Percentiles rank a stretch among this genome's conserved stretches.
phyloP scores from a whole-genome alignment of 2,329 filamentous ascomycete species.

The Lecanicillium sp. region DNA sequence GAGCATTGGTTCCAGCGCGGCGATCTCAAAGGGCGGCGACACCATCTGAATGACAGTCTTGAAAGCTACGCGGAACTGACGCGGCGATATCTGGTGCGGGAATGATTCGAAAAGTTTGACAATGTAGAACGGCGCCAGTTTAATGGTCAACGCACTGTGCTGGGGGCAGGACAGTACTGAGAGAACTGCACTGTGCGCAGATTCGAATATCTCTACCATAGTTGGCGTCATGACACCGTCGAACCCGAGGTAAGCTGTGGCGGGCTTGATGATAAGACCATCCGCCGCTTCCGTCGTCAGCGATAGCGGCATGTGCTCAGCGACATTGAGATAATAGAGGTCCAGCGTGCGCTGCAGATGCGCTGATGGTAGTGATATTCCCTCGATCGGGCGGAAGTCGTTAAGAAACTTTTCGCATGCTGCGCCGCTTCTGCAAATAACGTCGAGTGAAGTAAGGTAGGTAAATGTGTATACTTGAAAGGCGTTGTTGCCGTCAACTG shows the following conservation, averaged over 20 bases:
- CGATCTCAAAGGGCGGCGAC: conserved; percentile 70
- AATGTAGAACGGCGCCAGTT: conserved; percentile 76
- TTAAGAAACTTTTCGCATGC: conserved; percentile 62
- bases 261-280: conserved; percentile 65
- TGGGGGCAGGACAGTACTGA: conserved; percentile 75
- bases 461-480: conserved; percentile 85
- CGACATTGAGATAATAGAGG: conserved; percentile 80
- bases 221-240: conserved; percentile 37
- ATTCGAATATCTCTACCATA: conserved; percentile 66
- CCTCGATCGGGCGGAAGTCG: conserved; percentile 44
- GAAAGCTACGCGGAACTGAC: conserved; percentile 86
- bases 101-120: conserved; percentile 76
- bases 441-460: conserved; percentile 75
- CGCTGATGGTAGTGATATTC: conserved; percentile 24
- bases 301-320: conserved; percentile 73
- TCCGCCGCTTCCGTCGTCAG: conserved; percentile 64
- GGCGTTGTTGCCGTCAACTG: conserved; percentile 61
- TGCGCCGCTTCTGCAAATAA: conserved; percentile 63
- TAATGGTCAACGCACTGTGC: conserved; percentile 63
- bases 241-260: conserved; percentile 63
- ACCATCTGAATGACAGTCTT: conserved; percentile 78
- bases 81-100: conserved; percentile 67
- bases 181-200: conserved; percentile 76
- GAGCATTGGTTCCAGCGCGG: conserved; percentile 67
- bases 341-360: conserved; percentile 65